Evolutionary conservation across 2,329 filamentous ascomycete species (phyloP), one percentile per base, ranked within the genome.

Genomic region (Apiospora malaysiana): DNA sequence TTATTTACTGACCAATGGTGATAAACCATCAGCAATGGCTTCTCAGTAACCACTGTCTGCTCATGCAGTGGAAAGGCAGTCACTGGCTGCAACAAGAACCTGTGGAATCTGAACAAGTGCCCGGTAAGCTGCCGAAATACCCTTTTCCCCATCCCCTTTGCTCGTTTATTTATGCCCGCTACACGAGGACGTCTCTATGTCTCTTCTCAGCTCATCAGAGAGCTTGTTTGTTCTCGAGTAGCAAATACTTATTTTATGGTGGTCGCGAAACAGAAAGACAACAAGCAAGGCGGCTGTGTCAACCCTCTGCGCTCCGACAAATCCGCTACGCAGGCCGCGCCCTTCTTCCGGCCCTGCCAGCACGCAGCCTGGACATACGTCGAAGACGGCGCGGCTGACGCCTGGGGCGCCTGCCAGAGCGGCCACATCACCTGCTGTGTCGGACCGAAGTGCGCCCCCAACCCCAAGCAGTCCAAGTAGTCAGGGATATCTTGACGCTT

Each of bases 301-400:
- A 78, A 78, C 69, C 76, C 75, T 0, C 49, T 69, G 45, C 71
- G 73, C 7, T 27, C 27, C 46, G 68, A 72, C 66, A 68, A 66
- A 12, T 2, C 10, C 12, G 70, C 63, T 7, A 70, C 32, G 5
- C 46, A 23, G 4, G 65, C 74, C 9, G 71, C 71, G 68, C 25
- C 70, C n/a, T 74, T 75, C 66, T 78, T 77, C 69, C 68, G 70
- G 4, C 73, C 74, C 7, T 77, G 76, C 63, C 68, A 71, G 66
- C 70, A 71, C 25, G 75, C 72, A 21, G 76, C 74, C 10, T 77
- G 76, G 59, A 77, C 76, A 2, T 77, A 69, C 40, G 74, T 71
- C 42, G 73, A 69, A 37, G 74, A 77, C 32, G 67, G 72, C 66
- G 49, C 5, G 7, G 76, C 76, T 4, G 75, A 76, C 43, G 68